Percentiles rank a stretch among this genome's conserved stretches.
These are phyloP conservation scores for Rhizomucor pusillus DNA, from an alignment of 371 early-diverging fungal genomes.

Conservation along the genomic window DNA sequence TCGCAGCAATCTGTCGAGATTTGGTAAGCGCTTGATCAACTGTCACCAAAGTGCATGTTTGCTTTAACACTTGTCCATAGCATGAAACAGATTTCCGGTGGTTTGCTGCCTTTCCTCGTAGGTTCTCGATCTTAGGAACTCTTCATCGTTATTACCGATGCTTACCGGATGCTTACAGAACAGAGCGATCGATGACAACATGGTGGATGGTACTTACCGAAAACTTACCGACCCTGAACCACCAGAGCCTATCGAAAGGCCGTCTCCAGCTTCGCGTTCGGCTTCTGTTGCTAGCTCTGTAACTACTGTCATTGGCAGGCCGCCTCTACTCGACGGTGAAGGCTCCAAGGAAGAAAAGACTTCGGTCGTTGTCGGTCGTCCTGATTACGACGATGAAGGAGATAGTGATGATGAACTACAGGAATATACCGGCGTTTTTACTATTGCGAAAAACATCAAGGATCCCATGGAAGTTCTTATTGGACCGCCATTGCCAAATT, in stretches of 20 bases:
- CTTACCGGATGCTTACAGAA: not conserved
- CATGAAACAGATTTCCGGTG: not conserved
- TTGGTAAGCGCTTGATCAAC: not conserved
- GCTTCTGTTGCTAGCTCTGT: not conserved
- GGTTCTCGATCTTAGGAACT: not conserved
- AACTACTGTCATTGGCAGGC: not conserved
- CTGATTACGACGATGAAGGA: not conserved
- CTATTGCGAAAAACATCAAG: constrained; percentile 21
- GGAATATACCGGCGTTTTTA: constrained; percentile 11
- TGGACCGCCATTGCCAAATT: constrained; percentile 20
- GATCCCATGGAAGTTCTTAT: constrained; percentile 18
- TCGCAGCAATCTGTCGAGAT: not conserved
- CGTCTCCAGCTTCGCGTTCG: not conserved
- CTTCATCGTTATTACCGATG: not conserved
- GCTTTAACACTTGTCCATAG: too few relatives aligned
- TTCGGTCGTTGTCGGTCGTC: not conserved
- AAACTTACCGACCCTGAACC: not conserved
- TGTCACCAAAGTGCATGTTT: not conserved
- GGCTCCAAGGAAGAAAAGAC: not conserved
- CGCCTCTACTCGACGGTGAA: not conserved
- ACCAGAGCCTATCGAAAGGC: not conserved
- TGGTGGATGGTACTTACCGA: not conserved
- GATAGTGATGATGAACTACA: constrained; percentile 10
- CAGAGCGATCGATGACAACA: not conserved
- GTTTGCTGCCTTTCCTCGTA: not conserved